Evolutionary conservation across 805 yeast genomes (phyloP).

Genomic region (Metschnikowia reukaufii): DNA sequence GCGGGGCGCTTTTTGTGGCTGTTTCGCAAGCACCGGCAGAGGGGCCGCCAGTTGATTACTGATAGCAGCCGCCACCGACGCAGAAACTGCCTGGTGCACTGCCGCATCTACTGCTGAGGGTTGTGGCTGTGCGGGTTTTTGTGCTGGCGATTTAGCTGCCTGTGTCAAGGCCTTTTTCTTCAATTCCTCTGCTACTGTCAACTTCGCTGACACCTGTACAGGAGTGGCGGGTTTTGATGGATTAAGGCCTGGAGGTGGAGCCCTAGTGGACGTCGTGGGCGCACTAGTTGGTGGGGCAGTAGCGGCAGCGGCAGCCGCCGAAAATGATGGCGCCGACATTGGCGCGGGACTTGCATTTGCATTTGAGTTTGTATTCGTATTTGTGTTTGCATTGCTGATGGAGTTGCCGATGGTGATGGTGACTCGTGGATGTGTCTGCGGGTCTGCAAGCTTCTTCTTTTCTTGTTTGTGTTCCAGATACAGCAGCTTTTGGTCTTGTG

Average conservation of each 20-base stretch:
- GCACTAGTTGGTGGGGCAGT: constrained; percentile 1
- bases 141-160: constrained; percentile 11
- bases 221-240: constrained; percentile 20
- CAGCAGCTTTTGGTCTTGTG: not conserved
- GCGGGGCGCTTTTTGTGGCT: not conserved
- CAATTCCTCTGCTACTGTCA: constrained; percentile 20
- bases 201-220: constrained; percentile 6
- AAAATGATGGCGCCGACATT: constrained; percentile 1
- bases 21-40: constrained; percentile 20
- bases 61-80: too few relatives aligned
- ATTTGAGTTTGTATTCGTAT: not conserved
- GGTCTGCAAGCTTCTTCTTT: not conserved
- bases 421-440: constrained; percentile 3
- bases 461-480: not conserved
- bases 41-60: constrained; percentile 16
- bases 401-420: constrained; percentile 11
- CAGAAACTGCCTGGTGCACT: not conserved
- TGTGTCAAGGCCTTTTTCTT: constrained; percentile 20
- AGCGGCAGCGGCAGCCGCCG: not conserved
- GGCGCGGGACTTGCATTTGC: not conserved
- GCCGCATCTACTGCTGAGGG: not conserved
- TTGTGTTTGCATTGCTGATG: not conserved
- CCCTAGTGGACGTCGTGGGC: constrained; percentile 9
- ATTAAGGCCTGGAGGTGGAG: constrained; percentile 22
- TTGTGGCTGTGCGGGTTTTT: not conserved